Evolutionary conservation across 352 stramenopile species (phyloP), one percentile per base, ranked within the genome.

Genomic region (Phytopythium delawarense): DNA sequence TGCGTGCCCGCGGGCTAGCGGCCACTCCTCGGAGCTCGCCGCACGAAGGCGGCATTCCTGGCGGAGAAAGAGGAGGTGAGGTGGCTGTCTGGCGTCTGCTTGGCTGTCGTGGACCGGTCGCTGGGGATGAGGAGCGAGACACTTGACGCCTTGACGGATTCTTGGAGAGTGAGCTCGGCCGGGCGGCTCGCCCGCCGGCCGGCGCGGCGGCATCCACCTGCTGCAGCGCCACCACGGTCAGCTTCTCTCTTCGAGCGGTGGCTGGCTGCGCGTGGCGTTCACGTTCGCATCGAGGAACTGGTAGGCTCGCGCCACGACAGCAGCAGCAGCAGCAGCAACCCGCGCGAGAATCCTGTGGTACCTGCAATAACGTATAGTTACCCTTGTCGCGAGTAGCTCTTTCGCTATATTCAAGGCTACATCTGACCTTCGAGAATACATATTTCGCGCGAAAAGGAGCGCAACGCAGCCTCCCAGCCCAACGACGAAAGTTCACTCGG

Each of bases 21-120:
- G 25, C 25, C 25, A 30, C 25, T 30, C 25, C 25, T 30, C 49
- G 49, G 28, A 65, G 61, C 45, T 30, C 49, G 25, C 58, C 48
- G 39, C 57, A 69, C 48, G 67, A 69, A 46, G 62, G 67, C 16
- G 71, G 67, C 71, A 76, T 74, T 25, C 15, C 63, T 2, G 18
- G 5, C 18, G 35, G n/a, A 20, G 28, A 40, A 1, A 6, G 7
- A 28, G 11, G 11, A 40, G 35, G 3, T 13, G 55, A 39, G 18
- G 21, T 12, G 34, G 53, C 55, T 20, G 39, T 1, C n/a, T 45
- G 39, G 39, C n/a, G 7, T 5, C 16, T 45, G 39, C 7, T n/a
- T 8, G 16, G 2, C 13, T 5, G 39, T 45, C 39, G 9, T 20
- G 39, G 9, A n/a, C n/a, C 39, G 16, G 39, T 45, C 39, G 39